phyloP scores from a whole-genome alignment of 1,284 basidiomycete genomes.

The Cryptococcus hybrid region DNA sequence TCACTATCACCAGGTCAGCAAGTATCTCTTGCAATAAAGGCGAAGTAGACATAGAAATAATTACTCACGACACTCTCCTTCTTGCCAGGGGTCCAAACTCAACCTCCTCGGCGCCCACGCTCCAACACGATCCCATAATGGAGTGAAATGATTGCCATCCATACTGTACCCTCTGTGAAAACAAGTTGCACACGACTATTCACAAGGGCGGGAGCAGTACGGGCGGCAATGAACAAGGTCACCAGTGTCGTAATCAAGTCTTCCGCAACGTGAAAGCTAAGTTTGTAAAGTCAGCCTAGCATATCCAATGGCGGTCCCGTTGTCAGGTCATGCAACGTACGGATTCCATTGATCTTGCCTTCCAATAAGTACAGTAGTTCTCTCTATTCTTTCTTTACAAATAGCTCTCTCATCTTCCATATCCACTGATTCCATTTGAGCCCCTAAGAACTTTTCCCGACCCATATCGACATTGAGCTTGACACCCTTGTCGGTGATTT shows the following conservation, averaged over 20 bases:
- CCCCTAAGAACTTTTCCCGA: constrained; percentile 37
- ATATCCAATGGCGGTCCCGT: neutral
- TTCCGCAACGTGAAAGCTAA: constrained; percentile 45
- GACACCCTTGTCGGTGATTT: constrained; percentile 23
- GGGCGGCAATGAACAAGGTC: constrained; percentile 29
- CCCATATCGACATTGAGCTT: constrained; percentile 28
- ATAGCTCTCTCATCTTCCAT: constrained; percentile 6
- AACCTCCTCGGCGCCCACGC: constrained; percentile 42
- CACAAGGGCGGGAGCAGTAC: constrained; percentile 21
- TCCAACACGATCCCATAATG: constrained; percentile 45
- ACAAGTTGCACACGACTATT: constrained; percentile 37
- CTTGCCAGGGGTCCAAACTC: constrained; percentile 36
- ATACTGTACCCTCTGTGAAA: constrained; percentile 39
- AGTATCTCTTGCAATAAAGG: neutral
- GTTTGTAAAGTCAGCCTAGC: neutral
- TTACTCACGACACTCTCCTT: constrained; percentile 35
- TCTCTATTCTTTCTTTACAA: constrained; percentile 26
- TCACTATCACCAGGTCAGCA: constrained; percentile 22
- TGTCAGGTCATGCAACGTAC: constrained; percentile 20
- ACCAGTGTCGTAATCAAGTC: constrained; percentile 46
- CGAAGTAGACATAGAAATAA: neutral
- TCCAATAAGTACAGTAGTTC: constrained; percentile 36
- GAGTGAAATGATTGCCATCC: constrained; percentile 40
- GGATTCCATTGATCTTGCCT: constrained; percentile 47
- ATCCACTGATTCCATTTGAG: constrained; percentile 7